Base-by-base conservation (phyloP, 208 protist species). In the Trypanosoma brucei region DNA sequence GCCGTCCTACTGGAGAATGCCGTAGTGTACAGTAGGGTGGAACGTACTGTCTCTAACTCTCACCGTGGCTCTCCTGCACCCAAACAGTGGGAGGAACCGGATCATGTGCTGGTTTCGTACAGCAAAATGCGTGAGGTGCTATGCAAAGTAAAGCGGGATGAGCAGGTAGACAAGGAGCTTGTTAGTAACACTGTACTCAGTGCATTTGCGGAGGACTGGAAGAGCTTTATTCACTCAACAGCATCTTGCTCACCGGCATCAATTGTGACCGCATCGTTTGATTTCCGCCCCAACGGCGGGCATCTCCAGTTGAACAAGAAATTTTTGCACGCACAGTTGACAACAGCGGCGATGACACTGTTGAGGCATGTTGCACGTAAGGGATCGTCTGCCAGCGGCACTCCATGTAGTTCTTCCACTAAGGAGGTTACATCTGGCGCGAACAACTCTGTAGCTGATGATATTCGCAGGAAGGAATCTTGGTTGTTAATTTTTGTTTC, bases 51-150 rank as follows among this genome's bases (percentile, higher is more conserved):
- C 13, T 69, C 75, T 51, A 72, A 74, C 7, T 38, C 55, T 2
- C 35, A 44, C 33, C 30, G 9, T 48, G 62, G 3, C 57, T 55
- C 57, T 55, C 59, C 50, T 45, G 51, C 59, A 65, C 77, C 34
- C 68, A 64, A 60, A 22, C 48, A 46, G 31, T 38, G 60, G 44
- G 86, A 92, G 50, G 86, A 88, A 35, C 64, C 89, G 11, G 89
- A 95, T 67, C 86, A 95, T 66, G 65, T 95, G 35, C 72, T 95
- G 54, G 81, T 95, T 50, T 92, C 84, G 36, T 92, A 91, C 75
- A 60, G 67, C 30, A 88, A 90, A 65, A 75, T 95, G 51, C 79
- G 84, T 31, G 89, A 95, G 68, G 68, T 85, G 0, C 72, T 95
- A 30, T 76, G 77, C 34, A 77, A 84, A 54, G 86, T 80, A 57